phyloP scores from a whole-genome alignment of 164 flowering plant genomes.

The Nymphaea colorata region DNA sequence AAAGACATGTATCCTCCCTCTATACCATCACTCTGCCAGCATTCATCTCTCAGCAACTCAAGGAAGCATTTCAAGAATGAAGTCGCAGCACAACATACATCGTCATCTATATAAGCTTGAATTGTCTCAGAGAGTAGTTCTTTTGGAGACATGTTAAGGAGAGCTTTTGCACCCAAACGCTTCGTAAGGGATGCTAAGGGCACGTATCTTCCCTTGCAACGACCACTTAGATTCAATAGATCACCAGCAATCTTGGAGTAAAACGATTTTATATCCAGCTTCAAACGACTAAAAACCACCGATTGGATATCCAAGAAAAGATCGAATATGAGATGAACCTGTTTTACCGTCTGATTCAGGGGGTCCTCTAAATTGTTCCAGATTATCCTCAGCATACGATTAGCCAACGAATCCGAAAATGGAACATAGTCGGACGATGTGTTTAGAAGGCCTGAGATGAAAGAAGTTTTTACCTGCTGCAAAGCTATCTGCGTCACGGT shows the following conservation, averaged over 20 bases:
- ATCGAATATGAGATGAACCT: conserved; percentile 91
- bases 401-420: conserved; percentile 53
- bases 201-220: conserved; percentile 94
- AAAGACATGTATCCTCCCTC: conserved; percentile 54
- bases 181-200: conserved; percentile 85
- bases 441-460: conserved; percentile 29
- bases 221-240: conserved; percentile 68
- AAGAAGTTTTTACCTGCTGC: conserved; percentile 87
- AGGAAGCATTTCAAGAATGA: conserved; percentile 86
- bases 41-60: conserved; percentile 82
- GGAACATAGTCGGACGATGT: conserved; percentile 35
- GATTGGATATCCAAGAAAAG: conserved; percentile 73
- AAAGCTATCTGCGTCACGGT: conserved; percentile 94
- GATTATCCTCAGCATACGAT: conserved; percentile 59
- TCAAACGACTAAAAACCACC: background rate
- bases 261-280: conserved; percentile 18
- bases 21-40: conserved; percentile 88
- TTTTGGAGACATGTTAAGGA: conserved; percentile 50
- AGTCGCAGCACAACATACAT: conserved; percentile 89
- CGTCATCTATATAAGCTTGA: conserved; percentile 79
- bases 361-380: conserved; percentile 99
- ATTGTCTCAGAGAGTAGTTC: conserved; percentile 48
- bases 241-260: conserved; percentile 47
- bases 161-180: conserved; percentile 77
- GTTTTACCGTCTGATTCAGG: conserved; percentile 94